phyloP scores from a whole-genome alignment of 371 early-diverging fungal genomes.

The Saksenaea oblongispora region DNA sequence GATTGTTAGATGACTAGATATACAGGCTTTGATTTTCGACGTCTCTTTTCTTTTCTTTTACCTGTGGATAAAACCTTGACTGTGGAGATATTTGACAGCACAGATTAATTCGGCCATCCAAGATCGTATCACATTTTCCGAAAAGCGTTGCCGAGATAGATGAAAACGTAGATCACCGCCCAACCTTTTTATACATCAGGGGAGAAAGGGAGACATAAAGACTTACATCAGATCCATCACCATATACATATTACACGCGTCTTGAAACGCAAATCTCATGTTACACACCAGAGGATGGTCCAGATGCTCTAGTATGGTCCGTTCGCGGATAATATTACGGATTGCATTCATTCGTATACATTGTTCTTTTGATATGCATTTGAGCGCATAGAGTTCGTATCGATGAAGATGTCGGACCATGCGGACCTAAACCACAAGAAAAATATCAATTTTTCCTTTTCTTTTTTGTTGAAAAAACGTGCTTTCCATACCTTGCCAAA shows the following conservation, averaged over 20 bases:
- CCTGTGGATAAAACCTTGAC: slow-evolving; percentile 70
- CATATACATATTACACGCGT: slow-evolving; percentile 76
- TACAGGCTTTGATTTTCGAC: too few species aligned
- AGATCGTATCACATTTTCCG: slow-evolving; percentile 65
- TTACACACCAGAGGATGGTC: slow-evolving; percentile 75
- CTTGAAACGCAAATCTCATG: slow-evolving; percentile 80
- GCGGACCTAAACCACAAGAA: slow-evolving; percentile 52
- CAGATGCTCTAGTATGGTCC: slow-evolving; percentile 69
- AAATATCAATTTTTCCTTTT: neutral
- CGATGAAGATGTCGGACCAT: slow-evolving; percentile 63
- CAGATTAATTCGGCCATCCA: slow-evolving; percentile 72
- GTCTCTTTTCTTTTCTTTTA: slow-evolving; percentile 13
- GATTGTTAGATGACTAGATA: too few species aligned
- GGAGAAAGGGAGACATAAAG: neutral
- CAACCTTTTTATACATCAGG: slow-evolving; percentile 41
- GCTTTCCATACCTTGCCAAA: slow-evolving; percentile 65
- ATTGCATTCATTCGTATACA: slow-evolving; percentile 68
- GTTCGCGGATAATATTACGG: slow-evolving; percentile 72
- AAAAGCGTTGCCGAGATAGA: slow-evolving; percentile 55
- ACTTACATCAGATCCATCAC: slow-evolving; percentile 75
- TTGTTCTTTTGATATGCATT: slow-evolving; percentile 73
- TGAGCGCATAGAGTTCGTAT: slow-evolving; percentile 70
- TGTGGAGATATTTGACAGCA: slow-evolving; percentile 73
- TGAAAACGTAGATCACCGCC: slow-evolving; percentile 84
- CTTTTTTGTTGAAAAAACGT: neutral